Base-by-base conservation (phyloP, 257 asterid genomes). In the Misopates orontium region DNA sequence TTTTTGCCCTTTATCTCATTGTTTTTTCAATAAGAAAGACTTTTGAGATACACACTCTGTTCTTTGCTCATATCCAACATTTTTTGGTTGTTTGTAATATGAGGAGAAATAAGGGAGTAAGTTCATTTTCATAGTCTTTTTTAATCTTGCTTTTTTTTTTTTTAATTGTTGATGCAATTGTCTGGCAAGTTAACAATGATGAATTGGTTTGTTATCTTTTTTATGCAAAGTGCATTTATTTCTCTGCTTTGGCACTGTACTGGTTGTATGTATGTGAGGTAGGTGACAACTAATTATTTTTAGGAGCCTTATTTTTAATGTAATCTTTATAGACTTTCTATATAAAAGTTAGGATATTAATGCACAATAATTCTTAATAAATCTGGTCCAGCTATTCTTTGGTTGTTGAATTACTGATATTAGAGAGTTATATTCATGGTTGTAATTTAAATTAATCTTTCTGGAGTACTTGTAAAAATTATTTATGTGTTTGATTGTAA, bases 201-300 rank as follows among this genome's bases (percentile, higher is more conserved):
- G 69, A 40, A 47, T 68, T 42, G 24, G 18, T 8, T 65, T 56
- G 40, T 49, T 51, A 60, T 42, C 64, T 40, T 41, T 49, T 56
- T 50, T 64, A 11, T 48, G 39, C 23, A 21, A 54, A 19, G 20
- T 64, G 75, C 74, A 75, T 76, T 73, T 67, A 67, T 68, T 68
- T 68, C 60, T 71, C 64, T 67, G 73, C 57, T 42, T 60, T 59
- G 54, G 31, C 60, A 21, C 51, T 1, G 21, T 17, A 18, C 21
- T 23, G 54, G 7, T n/a, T n/a, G n/a, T n/a, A n/a, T n/a, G n/a
- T n/a, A n/a, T 56, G 20, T n/a, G 14, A 20, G 58, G 66, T 45
- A 52, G 48, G 66, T 15, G 15, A 10, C 49, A 21, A 32, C 14
- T 17, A 57, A 22, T 62, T 41, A 21, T 50, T 48, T 19, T 58